phyloP scores from a whole-genome alignment of 306 rosid species.

The Dryas drummondii region DNA sequence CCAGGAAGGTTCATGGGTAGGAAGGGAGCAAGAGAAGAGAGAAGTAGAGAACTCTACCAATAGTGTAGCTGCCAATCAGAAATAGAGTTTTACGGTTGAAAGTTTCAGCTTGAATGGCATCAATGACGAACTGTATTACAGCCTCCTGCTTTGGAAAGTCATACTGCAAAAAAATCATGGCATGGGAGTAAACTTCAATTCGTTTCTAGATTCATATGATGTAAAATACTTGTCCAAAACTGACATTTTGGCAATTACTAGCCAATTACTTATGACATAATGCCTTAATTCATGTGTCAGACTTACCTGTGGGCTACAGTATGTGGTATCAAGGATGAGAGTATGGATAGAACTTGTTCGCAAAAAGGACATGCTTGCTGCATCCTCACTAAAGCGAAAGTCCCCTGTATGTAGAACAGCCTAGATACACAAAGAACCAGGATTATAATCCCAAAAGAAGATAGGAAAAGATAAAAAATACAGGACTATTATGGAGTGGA shows the following conservation, averaged over 20 bases:
- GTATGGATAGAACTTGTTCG: slow-evolving; percentile 56
- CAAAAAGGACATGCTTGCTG: slow-evolving; percentile 48
- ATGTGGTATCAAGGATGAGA: slow-evolving; percentile 86
- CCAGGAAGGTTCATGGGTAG: background rate
- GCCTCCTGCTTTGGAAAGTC: slow-evolving; percentile 97
- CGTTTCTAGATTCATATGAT: background rate
- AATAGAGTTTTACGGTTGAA: slow-evolving; percentile 90
- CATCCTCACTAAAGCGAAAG: slow-evolving; percentile 74
- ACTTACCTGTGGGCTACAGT: slow-evolving; percentile 88
- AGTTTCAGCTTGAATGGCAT: slow-evolving; percentile 90
- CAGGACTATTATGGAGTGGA: slow-evolving; percentile 9
- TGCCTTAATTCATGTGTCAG: slow-evolving; percentile 16
- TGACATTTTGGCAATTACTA: background rate
- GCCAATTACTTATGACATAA: slow-evolving; percentile 9
- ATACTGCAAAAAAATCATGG: slow-evolving; percentile 58
- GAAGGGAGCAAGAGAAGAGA: background rate
- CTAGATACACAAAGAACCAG: slow-evolving; percentile 40
- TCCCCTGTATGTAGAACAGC: slow-evolving; percentile 92
- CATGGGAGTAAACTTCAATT: slow-evolving; percentile 16
- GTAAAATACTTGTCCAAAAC: background rate
- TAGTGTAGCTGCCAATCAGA: slow-evolving; percentile 92
- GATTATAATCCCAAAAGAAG: slow-evolving; percentile 18
- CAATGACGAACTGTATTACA: slow-evolving; percentile 87
- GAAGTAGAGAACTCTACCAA: slow-evolving; percentile 54
- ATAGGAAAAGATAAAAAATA: slow-evolving; percentile 10